phyloP scores from a whole-genome alignment of 345 rosid genomes.

The Atalantia buxifolia region DNA sequence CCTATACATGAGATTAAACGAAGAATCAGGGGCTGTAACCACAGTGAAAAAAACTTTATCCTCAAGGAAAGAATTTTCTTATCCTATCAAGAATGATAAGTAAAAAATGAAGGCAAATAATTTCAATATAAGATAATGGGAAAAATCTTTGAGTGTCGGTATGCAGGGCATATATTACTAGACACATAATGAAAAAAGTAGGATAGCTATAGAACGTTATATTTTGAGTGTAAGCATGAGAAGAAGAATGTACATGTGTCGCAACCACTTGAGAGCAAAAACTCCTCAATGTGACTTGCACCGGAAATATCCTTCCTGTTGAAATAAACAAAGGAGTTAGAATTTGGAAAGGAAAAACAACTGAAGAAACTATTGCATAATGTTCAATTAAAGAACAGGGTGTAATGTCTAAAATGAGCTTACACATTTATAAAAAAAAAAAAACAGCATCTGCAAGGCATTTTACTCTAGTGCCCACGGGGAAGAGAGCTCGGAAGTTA shows the following conservation, averaged over 20 bases:
- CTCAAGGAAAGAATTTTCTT: neutral
- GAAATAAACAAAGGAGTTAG: constrained; percentile 9
- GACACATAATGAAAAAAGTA: no score
- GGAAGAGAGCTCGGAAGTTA: constrained; percentile 64
- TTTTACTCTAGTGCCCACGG: constrained; percentile 67
- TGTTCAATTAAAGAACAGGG: constrained; percentile 1
- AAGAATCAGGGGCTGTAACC: neutral
- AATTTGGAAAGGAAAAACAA: constrained; percentile 3
- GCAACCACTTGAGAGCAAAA: constrained; percentile 66
- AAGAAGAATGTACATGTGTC: constrained; percentile 56
- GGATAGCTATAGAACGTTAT: neutral
- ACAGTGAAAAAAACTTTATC: neutral
- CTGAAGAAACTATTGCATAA: neutral
- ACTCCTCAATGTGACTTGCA: constrained; percentile 47
- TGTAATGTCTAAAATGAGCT: constrained; percentile 25
- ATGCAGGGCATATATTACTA: no score
- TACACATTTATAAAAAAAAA: constrained; percentile 82
- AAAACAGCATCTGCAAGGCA: constrained; percentile 94
- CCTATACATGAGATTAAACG: constrained; percentile 35
- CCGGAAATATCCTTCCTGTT: constrained; percentile 79
- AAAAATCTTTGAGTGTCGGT: neutral
- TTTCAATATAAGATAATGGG: neutral
- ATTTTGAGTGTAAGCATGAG: neutral
- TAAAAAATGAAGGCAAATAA: neutral
- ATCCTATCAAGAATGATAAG: neutral